Conservation (phyloP, 441 rosid genomes). For the Jatropha multifida region DNA sequence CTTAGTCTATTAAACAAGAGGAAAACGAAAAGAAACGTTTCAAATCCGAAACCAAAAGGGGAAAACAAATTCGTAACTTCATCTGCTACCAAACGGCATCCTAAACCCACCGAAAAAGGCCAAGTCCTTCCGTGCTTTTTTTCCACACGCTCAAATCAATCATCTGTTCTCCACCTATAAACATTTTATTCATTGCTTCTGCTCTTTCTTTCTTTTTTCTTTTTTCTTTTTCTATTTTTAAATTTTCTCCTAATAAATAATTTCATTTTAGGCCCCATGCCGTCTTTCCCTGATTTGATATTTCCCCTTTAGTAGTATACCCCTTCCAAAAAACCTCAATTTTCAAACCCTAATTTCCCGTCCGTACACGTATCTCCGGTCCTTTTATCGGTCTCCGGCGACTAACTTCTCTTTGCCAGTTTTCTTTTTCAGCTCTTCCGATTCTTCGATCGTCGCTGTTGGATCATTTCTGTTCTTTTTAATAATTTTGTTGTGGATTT, state of each 20-base stretch:
- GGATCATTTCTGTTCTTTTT: not conserved
- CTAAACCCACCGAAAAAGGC: slow-evolving; percentile 23
- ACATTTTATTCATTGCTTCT: not conserved
- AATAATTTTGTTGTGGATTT: not conserved
- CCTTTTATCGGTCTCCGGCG: not conserved
- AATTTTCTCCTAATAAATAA: not conserved
- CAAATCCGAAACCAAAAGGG: not conserved
- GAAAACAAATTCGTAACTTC: slow-evolving; percentile 1
- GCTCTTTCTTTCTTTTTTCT: not conserved
- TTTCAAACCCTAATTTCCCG: slow-evolving; percentile 14
- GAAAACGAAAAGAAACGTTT: not conserved
- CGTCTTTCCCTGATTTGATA: slow-evolving; percentile 5
- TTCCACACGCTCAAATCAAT: not conserved
- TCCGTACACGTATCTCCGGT: not conserved
- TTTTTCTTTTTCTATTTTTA: not conserved
- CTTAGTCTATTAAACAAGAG: not conserved
- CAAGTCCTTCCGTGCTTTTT: slow-evolving; percentile 3
- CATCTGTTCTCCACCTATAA: not conserved
- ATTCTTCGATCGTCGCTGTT: not conserved
- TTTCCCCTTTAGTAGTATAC: not conserved
- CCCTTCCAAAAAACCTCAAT: not conserved
- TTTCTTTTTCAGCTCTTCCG: not conserved
- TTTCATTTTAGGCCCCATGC: not conserved
- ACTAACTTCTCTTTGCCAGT: not conserved
- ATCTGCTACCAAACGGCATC: slow-evolving; percentile 28